phyloP scores from a whole-genome alignment of 2,329 filamentous ascomycete genomes.

The Harringtonia aguacate region DNA sequence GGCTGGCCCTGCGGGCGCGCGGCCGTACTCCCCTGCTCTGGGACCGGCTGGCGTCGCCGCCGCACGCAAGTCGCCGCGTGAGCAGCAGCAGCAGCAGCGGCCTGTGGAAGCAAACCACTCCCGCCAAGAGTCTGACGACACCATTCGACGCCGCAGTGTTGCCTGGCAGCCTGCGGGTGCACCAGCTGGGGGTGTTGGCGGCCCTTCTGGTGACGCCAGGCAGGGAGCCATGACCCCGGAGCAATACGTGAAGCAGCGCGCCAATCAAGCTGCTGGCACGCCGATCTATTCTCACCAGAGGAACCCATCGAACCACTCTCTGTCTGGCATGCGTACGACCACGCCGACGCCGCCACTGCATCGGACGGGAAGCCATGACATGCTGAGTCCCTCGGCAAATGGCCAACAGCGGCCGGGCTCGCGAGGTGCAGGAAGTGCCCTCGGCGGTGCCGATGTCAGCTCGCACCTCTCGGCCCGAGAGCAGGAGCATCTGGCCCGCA shows the following conservation, averaged over 20 bases:
- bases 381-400: slow-evolving; percentile 17
- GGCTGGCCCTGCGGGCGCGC: not conserved
- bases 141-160: slow-evolving; percentile 49
- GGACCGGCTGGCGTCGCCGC: not conserved
- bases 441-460: slow-evolving; percentile 26
- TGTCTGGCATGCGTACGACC: slow-evolving; percentile 25
- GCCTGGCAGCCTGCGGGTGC: slow-evolving; percentile 68
- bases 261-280: slow-evolving; percentile 38
- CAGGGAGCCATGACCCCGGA: slow-evolving; percentile 52
- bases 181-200: slow-evolving; percentile 33
- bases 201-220: slow-evolving; percentile 33
- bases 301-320: slow-evolving; percentile 41
- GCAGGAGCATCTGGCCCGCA: slow-evolving; percentile 76
- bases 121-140: slow-evolving; percentile 39
- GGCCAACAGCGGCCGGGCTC: slow-evolving; percentile 47
- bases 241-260: slow-evolving; percentile 74
- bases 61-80: slow-evolving; percentile 10
- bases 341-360: slow-evolving; percentile 33
- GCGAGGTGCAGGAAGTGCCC: slow-evolving; percentile 41
- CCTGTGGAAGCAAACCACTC: slow-evolving; percentile 21
- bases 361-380: slow-evolving; percentile 29
- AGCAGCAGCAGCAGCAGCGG: slow-evolving; percentile 13
- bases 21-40: not conserved
- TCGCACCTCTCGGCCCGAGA: slow-evolving; percentile 71
- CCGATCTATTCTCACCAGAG: slow-evolving; percentile 51